These are phyloP conservation scores for Fusarium anguioides DNA, from an alignment of 2,329 filamentous ascomycete genomes.

Conservation along the genomic window DNA sequence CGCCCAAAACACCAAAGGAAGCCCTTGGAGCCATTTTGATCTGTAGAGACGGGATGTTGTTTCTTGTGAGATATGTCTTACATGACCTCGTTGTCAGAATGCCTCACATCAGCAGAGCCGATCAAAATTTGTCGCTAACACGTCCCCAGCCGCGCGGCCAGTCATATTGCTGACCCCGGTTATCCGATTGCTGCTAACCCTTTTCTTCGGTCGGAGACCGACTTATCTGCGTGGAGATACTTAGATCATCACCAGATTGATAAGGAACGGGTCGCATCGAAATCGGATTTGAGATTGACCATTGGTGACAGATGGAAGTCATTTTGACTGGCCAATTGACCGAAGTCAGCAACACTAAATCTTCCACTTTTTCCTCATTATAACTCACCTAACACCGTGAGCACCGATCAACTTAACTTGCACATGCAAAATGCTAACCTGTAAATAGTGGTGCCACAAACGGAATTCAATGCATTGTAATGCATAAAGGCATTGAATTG, in stretches of 20 bases:
- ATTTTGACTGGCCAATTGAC: background rate
- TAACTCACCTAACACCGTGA: background rate
- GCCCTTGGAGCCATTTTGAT: slow-evolving; percentile 31
- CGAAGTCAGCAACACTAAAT: background rate
- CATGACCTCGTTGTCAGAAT: background rate
- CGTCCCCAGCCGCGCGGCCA: slow-evolving; percentile 37
- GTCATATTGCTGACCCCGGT: slow-evolving; percentile 4
- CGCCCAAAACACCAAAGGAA: slow-evolving; percentile 10
- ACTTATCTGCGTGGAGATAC: slow-evolving; percentile 27
- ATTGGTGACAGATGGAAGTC: too few relatives aligned
- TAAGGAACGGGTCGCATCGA: slow-evolving; percentile 8
- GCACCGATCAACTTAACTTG: background rate
- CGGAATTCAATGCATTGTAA: background rate
- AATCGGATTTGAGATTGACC: background rate
- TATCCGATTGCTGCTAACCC: slow-evolving; percentile 16
- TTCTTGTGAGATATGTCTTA: background rate
- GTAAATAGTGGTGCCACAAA: too few relatives aligned
- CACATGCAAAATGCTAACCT: background rate
- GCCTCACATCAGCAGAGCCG: slow-evolving; percentile 1
- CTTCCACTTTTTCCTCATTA: background rate
- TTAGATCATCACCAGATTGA: slow-evolving; percentile 31
- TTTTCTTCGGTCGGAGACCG: slow-evolving; percentile 20
- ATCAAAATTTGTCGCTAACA: background rate
- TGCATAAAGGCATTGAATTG: background rate
- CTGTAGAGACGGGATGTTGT: background rate